These are phyloP conservation scores for Cochlearia excelsa DNA, from an alignment of 345 rosid species.

Conservation along the genomic window DNA sequence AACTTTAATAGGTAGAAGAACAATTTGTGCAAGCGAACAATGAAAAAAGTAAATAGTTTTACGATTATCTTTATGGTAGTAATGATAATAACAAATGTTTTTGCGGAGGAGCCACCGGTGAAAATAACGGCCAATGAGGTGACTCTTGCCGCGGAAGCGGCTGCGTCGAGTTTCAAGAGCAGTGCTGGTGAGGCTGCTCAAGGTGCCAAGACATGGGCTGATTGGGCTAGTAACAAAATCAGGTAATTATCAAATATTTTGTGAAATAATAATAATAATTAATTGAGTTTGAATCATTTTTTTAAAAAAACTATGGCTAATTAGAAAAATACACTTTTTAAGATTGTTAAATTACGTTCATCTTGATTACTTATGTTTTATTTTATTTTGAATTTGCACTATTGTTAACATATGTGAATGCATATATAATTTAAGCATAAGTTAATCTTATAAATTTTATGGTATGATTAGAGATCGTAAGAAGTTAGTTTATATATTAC, in stretches of 20 bases:
- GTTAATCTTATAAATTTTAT: no score
- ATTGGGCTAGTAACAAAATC: conserved; percentile 33
- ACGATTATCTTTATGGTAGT: conserved; percentile 19
- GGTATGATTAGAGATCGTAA: no score
- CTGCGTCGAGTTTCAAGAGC: conserved; percentile 32
- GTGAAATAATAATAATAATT: no score
- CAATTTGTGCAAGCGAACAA: conserved; percentile 14
- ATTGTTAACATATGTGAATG: no score
- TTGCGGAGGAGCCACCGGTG: conserved; percentile 22
- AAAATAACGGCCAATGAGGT: conserved; percentile 20
- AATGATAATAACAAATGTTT: conserved; percentile 20
- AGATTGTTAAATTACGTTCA: no score
- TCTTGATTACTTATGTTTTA: no score
- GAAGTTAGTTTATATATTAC: no score
- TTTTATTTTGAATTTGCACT: no score
- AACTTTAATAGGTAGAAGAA: conserved; percentile 14
- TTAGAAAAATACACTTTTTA: no score
- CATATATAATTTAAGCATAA: no score
- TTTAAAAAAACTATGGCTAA: no score
- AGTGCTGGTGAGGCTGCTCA: conserved; percentile 37
- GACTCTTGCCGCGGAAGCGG: conserved; percentile 36
- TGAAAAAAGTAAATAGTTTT: conserved; percentile 20
- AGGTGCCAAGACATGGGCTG: conserved; percentile 38
- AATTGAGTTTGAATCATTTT: no score
- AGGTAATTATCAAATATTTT: conserved; percentile 3